Evolutionary conservation across 495 filamentous ascomycete species (phyloP).

Genomic region (Xylaria bambusicola): DNA sequence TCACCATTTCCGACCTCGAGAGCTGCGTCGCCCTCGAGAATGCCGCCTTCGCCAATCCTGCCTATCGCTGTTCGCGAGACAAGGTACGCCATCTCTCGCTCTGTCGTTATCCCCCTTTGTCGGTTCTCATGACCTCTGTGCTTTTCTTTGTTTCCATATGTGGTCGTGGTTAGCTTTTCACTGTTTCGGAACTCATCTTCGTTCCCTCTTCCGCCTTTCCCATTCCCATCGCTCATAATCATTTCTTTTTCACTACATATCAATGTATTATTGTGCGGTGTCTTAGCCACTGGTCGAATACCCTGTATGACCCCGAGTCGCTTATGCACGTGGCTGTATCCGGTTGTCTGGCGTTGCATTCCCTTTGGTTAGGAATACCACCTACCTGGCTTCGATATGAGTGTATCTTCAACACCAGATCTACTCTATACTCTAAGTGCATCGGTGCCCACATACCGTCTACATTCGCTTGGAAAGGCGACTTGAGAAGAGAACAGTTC

Average conservation of each 20-base stretch:
- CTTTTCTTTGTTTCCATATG: slow-evolving; percentile 11
- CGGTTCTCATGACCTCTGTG: neutral
- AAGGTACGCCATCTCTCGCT: slow-evolving; percentile 60
- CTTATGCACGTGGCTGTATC: neutral
- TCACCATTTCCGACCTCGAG: slow-evolving; percentile 73
- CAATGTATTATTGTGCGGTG: neutral
- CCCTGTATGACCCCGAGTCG: neutral
- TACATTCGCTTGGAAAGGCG: no score
- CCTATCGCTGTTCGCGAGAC: slow-evolving; percentile 72
- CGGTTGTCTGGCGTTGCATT: neutral
- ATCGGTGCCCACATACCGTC: no score
- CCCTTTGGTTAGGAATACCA: neutral
- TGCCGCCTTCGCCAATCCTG: slow-evolving; percentile 65
- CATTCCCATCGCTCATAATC: no score
- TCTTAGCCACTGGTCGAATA: neutral
- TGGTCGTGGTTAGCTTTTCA: neutral
- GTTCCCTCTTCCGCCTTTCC: no score
- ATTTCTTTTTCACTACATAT: neutral
- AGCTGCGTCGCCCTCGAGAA: slow-evolving; percentile 76
- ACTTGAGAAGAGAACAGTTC: no score
- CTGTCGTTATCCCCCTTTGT: no score
- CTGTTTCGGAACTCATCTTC: neutral
- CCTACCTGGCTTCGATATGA: no score
- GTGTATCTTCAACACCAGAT: no score
- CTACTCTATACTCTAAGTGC: no score